Conservation (phyloP, 352 stramenopile genomes). For the Nothophytophthora sp. region DNA sequence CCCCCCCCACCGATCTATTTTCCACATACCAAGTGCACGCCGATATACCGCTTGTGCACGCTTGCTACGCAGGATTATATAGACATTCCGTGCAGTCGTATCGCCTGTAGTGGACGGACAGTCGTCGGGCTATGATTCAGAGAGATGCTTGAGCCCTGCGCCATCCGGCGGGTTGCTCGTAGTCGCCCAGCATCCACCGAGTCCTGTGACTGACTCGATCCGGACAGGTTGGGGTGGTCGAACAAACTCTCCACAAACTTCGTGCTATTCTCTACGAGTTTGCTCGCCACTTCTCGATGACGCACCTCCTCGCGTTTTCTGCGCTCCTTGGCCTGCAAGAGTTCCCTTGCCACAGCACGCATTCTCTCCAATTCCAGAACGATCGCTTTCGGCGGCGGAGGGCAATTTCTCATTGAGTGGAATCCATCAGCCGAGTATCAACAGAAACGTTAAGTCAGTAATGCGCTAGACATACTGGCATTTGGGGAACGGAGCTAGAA, state of each 20-base stretch:
- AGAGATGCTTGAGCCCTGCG: conserved; percentile 22
- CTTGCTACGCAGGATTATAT: too few species aligned
- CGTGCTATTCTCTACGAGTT: background rate
- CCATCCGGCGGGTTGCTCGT: conserved; percentile 6
- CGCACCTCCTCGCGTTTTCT: conserved; percentile 3
- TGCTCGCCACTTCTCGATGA: background rate
- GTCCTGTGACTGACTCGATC: conserved; percentile 34
- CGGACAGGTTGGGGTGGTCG: conserved; percentile 8
- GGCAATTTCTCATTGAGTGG: too few species aligned
- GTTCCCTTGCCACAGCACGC: background rate
- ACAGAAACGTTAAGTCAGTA: too few species aligned
- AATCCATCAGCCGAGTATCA: too few species aligned
- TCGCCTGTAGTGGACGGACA: too few species aligned
- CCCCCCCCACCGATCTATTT: too few species aligned
- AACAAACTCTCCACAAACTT: conserved; percentile 1
- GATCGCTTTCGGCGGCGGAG: conserved; percentile 17
- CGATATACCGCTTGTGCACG: too few species aligned
- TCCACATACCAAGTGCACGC: too few species aligned
- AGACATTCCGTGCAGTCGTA: too few species aligned
- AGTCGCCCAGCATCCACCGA: conserved; percentile 17
- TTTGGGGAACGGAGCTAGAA: too few species aligned
- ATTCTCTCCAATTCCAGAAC: conserved; percentile 9
- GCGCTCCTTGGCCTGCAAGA: background rate
- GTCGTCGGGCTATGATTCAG: conserved; percentile 24
- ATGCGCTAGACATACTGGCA: too few species aligned